A percentile compares a stretch with the other conserved stretches of the same genome.
Conservation (phyloP, 2,329 filamentous ascomycete species). For the Penicillium brasilianum region DNA sequence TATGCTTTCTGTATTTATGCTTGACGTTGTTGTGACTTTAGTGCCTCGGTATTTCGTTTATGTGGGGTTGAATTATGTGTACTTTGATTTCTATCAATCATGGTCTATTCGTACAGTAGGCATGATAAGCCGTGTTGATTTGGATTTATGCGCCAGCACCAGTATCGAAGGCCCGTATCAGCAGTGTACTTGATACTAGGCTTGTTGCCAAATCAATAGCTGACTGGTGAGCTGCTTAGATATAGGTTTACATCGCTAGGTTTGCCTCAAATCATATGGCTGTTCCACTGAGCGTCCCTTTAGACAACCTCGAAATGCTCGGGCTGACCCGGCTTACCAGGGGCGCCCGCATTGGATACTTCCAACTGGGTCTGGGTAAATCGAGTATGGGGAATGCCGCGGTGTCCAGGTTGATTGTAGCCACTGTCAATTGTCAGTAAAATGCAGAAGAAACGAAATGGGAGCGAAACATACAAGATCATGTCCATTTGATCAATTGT, state of each 20-base stretch:
- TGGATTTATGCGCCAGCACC: no score
- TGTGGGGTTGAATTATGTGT: neutral
- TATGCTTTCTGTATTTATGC: neutral
- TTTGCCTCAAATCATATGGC: no score
- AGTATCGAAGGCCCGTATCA: no score
- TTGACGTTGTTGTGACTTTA: neutral
- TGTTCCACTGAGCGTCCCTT: no score
- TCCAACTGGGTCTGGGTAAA: neutral
- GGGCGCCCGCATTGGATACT: neutral
- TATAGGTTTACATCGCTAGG: no score
- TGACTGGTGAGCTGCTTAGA: neutral
- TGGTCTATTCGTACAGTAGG: neutral
- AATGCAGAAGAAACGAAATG: no score
- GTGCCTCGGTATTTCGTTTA: neutral
- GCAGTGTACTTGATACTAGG: no score
- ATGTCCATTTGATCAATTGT: constrained; percentile 29
- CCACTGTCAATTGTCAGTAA: constrained; percentile 1
- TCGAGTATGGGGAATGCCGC: constrained; percentile 9
- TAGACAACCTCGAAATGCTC: neutral
- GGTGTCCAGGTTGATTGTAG: constrained; percentile 9
- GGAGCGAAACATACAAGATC: constrained; percentile 3
- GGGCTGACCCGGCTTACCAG: neutral
- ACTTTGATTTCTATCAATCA: neutral
- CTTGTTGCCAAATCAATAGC: neutral
- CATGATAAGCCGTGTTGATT: no score